Conservation (phyloP, 768 basidiomycete species). For the Lactarius hengduanensis region DNA sequence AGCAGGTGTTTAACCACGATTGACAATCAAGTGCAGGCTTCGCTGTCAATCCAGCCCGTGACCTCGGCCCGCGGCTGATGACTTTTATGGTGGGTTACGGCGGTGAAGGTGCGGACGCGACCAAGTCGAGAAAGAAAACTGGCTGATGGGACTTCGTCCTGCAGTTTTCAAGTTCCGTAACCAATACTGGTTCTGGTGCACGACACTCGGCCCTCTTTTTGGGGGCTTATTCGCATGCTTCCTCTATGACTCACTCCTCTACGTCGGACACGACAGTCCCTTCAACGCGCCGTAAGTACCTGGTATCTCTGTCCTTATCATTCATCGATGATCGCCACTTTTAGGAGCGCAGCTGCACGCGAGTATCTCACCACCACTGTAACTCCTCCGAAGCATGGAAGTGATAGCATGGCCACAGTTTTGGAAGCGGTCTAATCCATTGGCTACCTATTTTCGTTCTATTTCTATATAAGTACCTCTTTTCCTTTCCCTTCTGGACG, state of each 20-base stretch:
- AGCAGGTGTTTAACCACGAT: not conserved
- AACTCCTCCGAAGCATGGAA: not conserved
- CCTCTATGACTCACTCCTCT: slow-evolving; percentile 58
- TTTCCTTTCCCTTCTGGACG: not conserved
- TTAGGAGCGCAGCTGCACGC: slow-evolving; percentile 7
- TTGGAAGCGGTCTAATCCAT: not conserved
- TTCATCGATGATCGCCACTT: not conserved
- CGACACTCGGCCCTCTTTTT: slow-evolving; percentile 54
- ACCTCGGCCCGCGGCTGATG: slow-evolving; percentile 64
- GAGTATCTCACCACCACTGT: not conserved
- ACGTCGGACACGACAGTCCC: slow-evolving; percentile 51
- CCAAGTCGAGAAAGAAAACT: not conserved
- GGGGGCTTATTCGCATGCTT: slow-evolving; percentile 54
- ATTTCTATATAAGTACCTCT: not conserved
- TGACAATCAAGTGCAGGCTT: slow-evolving; percentile 39
- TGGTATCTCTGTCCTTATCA: not conserved
- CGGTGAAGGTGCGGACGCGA: slow-evolving; percentile 36
- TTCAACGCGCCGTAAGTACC: slow-evolving; percentile 51
- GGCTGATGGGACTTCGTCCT: not conserved
- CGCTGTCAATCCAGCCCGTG: slow-evolving; percentile 68
- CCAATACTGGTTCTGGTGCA: slow-evolving; percentile 76
- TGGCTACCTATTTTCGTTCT: not conserved
- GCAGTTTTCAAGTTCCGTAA: slow-evolving; percentile 43
- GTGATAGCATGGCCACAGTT: not conserved
- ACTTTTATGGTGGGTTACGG: slow-evolving; percentile 72